phyloP scores from a whole-genome alignment of 148 eudicot species.

The Amaranthus hypochondriacus region DNA sequence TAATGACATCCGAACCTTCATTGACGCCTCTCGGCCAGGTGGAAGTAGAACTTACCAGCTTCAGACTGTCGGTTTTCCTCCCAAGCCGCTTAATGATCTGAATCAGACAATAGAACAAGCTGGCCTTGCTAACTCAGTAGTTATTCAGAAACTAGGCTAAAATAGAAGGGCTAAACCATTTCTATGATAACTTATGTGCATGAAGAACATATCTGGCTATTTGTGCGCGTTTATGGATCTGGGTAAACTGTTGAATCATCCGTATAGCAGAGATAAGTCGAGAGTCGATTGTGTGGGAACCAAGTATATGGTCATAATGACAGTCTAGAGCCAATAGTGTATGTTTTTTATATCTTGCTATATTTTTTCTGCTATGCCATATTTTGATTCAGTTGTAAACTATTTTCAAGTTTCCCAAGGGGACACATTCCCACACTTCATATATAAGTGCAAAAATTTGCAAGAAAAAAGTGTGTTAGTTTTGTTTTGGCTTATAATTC shows the following conservation, averaged over 20 bases:
- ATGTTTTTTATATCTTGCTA: background rate
- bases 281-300: background rate
- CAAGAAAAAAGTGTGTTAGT: too few relatives aligned
- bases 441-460: too few relatives aligned
- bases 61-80: constrained; percentile 70
- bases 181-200: constrained; percentile 1
- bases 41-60: constrained; percentile 47
- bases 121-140: constrained; percentile 61
- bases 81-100: constrained; percentile 51
- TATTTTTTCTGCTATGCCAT: background rate
- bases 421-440: too few relatives aligned
- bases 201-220: constrained; percentile 11
- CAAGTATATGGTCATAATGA: constrained; percentile 6
- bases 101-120: constrained; percentile 68
- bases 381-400: too few relatives aligned
- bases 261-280: background rate
- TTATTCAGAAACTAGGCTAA: constrained; percentile 44
- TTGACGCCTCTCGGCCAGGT: constrained; percentile 62
- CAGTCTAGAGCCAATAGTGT: constrained; percentile 12
- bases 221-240: constrained; percentile 11
- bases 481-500: too few relatives aligned
- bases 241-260: constrained; percentile 14
- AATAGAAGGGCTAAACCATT: background rate
- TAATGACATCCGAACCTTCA: constrained; percentile 46
- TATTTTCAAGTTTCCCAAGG: too few relatives aligned